phyloP scores from a whole-genome alignment of 768 basidiomycete species.

The Hemileccinum impolitum region DNA sequence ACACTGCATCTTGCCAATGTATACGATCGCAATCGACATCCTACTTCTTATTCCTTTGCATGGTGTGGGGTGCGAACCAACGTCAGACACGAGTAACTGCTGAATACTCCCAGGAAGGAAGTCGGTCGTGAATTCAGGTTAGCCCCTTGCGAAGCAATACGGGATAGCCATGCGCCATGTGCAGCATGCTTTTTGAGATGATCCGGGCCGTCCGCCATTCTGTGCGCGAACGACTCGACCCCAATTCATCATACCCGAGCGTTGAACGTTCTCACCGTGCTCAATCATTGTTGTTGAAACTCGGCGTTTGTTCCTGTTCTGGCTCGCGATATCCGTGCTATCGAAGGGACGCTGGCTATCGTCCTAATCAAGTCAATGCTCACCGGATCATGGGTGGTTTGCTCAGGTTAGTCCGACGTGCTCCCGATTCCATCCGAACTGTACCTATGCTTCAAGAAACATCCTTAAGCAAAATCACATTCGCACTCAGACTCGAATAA shows the following conservation, averaged over 20 bases:
- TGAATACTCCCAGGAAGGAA: background rate
- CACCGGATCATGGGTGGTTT: no score
- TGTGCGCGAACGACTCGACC: background rate
- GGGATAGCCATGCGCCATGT: background rate
- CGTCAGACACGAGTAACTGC: background rate
- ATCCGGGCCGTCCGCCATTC: background rate
- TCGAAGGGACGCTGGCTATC: background rate
- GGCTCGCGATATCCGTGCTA: no score
- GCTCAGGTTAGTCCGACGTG: no score
- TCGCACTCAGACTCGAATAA: no score
- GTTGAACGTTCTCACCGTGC: background rate
- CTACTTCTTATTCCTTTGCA: background rate
- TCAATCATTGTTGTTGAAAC: no score
- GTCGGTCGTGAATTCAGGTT: background rate
- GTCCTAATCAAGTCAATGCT: no score
- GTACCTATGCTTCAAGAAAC: no score
- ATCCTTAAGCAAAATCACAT: no score
- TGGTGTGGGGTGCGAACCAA: background rate
- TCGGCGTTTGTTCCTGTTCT: no score
- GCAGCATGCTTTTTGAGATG: background rate
- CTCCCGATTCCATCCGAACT: no score
- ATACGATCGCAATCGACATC: constrained; percentile 3
- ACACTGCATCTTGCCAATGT: constrained; percentile 6
- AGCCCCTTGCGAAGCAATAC: background rate
- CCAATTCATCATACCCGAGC: background rate